Evolutionary conservation across 805 yeast species (phyloP).

Genomic region (Wickerhamomyces chambardii): DNA sequence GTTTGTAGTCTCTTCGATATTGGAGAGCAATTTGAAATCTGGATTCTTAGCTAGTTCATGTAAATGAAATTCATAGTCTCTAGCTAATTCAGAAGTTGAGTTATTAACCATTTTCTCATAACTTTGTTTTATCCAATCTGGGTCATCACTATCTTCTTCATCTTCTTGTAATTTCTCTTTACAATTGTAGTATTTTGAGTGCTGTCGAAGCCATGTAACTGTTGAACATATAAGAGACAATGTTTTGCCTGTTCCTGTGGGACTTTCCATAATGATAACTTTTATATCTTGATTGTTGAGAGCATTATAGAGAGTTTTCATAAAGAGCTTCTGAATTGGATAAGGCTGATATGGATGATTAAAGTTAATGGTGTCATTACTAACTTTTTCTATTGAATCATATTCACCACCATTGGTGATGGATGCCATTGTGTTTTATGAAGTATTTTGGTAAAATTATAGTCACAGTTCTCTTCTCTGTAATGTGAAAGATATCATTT

Average conservation of each 20-base stretch:
- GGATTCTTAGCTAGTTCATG: slow-evolving; percentile 16
- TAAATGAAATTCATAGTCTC: slow-evolving; percentile 26
- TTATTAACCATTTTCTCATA: slow-evolving; percentile 19
- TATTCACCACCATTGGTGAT: too few relatives aligned
- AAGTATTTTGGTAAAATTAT: too few relatives aligned
- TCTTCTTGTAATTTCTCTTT: slow-evolving; percentile 26
- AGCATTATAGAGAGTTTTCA: slow-evolving; percentile 65
- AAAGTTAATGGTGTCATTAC: slow-evolving; percentile 20
- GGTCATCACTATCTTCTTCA: slow-evolving; percentile 44
- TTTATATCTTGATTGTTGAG: slow-evolving; percentile 41
- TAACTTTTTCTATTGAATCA: too few relatives aligned
- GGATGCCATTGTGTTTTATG: too few relatives aligned
- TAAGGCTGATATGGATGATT: slow-evolving; percentile 82
- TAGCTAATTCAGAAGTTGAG: slow-evolving; percentile 14
- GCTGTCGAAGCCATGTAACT: slow-evolving; percentile 69
- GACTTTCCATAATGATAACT: slow-evolving; percentile 82
- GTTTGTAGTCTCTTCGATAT: slow-evolving; percentile 4
- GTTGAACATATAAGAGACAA: slow-evolving; percentile 79
- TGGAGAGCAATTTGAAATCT: slow-evolving; percentile 2
- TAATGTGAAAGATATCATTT: too few relatives aligned
- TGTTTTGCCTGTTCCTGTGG: slow-evolving; percentile 94
- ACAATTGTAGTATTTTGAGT: slow-evolving; percentile 18
- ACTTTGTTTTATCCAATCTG: slow-evolving; percentile 54
- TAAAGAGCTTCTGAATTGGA: slow-evolving; percentile 64
- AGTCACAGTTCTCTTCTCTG: too few relatives aligned